Conservation (phyloP, 495 filamentous ascomycete species). For the Neurospora sp. region DNA sequence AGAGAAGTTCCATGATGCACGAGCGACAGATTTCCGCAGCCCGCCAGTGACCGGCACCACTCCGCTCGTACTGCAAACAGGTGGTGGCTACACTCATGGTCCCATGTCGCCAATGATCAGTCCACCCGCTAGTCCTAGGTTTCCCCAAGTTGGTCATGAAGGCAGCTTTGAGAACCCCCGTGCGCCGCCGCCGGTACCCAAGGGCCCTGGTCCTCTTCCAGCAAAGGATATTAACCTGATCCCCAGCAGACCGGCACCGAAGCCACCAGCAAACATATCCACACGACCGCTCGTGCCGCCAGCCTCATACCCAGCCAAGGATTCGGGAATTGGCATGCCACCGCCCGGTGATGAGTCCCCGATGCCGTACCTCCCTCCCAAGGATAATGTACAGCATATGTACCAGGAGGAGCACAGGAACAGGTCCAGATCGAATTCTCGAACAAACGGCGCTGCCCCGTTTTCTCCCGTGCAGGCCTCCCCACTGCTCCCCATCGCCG, state of each 20-base stretch:
- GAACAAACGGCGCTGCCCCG: constrained; percentile 38
- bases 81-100: constrained; percentile 23
- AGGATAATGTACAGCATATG: constrained; percentile 36
- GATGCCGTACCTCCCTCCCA: constrained; percentile 34
- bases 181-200: constrained; percentile 83
- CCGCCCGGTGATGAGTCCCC: constrained; percentile 42
- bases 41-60: constrained; percentile 32
- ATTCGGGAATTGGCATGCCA: constrained; percentile 45
- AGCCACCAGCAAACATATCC: constrained; percentile 46
- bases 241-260: constrained; percentile 56
- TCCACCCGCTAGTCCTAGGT: constrained; percentile 82
- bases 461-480: constrained; percentile 27
- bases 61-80: constrained; percentile 37
- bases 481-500: constrained; percentile 13
- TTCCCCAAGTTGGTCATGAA: constrained; percentile 76
- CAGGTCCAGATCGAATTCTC: constrained; percentile 44
- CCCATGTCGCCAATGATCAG: constrained; percentile 58
- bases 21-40: constrained; percentile 46
- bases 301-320: constrained; percentile 37
- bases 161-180: constrained; percentile 96
- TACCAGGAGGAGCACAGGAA: constrained; percentile 39
- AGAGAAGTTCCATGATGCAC: constrained; percentile 90
- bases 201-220: constrained; percentile 32
- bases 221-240: constrained; percentile 45
- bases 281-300: constrained; percentile 36